Evolutionary conservation across 1,284 basidiomycete species (phyloP), one percentile per base, ranked within the genome.

Genomic region (Boletus mariae): DNA sequence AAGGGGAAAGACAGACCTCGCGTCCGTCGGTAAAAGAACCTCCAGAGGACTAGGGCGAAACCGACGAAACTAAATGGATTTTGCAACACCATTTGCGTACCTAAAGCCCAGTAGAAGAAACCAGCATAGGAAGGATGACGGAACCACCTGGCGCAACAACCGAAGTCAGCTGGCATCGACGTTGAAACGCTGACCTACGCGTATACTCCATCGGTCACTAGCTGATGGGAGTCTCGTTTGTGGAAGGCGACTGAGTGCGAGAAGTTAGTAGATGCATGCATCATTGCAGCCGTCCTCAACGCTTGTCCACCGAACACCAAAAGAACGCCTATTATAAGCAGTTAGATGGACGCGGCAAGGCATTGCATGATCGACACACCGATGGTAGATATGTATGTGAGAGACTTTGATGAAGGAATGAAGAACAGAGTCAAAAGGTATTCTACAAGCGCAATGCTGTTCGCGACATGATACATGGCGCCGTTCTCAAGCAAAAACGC

Each of bases 41-140:
- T 76, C 82, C 88, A 92, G 17, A 98, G 75, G 1, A 94, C 69
- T 32, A 80, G 59, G 3, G 74, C 59, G 58, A 85, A 94, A 2
- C 83, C 65, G 1, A 83, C 49, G 64, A 92, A 87, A 12, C 84
- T 85, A 25, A 94, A 40, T 0, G 91, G 82, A 68, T 99, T 99
- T 62, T 92, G 92, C 26, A 99, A 77, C 4, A 94, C 80, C n/a
- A 99, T 71, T 67, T 99, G 95, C 0, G 95, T 98, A 1, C 93
- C 93, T 31, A 99, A 64, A 0, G 94, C 95, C 96, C 96, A 99
- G 71, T 96, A 98, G 72, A 91, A 97, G 77, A 99, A 99, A 3
- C 96, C 97, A 0, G 92, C 83, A 63, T 99, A 99, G 0, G 94
- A 97, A 9, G 97, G 97, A 70, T 99, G 97, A 5, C 97, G 85